These are phyloP conservation scores for Elsinoe perseae DNA, from an alignment of 2,329 filamentous ascomycete genomes.

Conservation along the genomic window DNA sequence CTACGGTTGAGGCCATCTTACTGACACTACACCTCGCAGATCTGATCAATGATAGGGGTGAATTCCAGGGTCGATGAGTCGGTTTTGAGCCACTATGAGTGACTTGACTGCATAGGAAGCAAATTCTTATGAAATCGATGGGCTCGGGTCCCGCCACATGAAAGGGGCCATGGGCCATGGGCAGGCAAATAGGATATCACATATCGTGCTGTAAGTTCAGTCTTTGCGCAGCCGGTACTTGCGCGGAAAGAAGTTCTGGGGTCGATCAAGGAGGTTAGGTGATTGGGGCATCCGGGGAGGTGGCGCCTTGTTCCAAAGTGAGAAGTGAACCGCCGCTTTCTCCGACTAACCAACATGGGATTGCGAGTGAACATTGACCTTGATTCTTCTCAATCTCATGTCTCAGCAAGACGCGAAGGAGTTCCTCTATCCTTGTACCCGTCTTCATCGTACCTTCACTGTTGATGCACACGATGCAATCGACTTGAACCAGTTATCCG, in stretches of 20 bases:
- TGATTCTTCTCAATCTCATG: neutral
- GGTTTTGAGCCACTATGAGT: too few relatives aligned
- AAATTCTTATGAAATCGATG: neutral
- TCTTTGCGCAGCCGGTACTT: neutral
- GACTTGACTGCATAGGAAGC: neutral
- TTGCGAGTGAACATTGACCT: neutral
- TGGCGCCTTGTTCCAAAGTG: neutral
- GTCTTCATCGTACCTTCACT: too few relatives aligned
- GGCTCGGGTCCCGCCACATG: constrained; percentile 4
- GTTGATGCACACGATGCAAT: too few relatives aligned
- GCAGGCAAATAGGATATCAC: neutral
- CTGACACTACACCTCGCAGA: neutral
- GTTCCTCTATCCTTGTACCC: too few relatives aligned
- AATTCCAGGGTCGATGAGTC: neutral
- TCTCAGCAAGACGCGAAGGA: neutral
- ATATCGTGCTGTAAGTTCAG: neutral
- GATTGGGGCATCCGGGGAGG: neutral
- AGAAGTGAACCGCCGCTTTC: neutral
- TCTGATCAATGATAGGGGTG: neutral
- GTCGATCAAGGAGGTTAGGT: neutral
- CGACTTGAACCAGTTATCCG: too few relatives aligned
- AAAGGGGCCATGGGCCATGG: neutral
- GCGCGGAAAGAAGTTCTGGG: neutral
- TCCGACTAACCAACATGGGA: neutral
- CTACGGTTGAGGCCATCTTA: neutral